Base-by-base conservation (phyloP, 352 stramenopile genomes). In the Elongisporangium prolatum region DNA sequence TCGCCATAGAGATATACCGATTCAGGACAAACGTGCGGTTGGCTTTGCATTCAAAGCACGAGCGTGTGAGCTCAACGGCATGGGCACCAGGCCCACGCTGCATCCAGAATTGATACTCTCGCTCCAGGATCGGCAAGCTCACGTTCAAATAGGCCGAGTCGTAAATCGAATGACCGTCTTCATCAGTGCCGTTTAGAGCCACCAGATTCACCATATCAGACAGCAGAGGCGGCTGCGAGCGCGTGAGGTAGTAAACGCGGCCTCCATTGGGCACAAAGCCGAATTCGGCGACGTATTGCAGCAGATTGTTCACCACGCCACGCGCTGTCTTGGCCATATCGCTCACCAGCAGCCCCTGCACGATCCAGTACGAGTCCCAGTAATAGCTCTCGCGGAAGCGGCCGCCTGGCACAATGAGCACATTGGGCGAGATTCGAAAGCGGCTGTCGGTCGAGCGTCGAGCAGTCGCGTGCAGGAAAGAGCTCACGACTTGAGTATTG, bases 331-430 rank as follows among this genome's bases (percentile, higher is more conserved):
- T 44, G 14, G 64, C 50, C 88, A 97, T 93, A 52, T 76, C 68
- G 60, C 84, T 94, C 9, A 93, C 80, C 37, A 97, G 65, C 5
- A 97, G 71, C 0, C 90, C 89, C 55, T 91, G 65, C 10, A 97
- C 79, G 54, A 97, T 97, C 91, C 91, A 98, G 69, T 92, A 97
- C 57, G 81, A 91, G 61, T 98, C 91, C 91, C 91, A 97, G 66
- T 97, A 97, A 72, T 97, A 98, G 44, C 71, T 88, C 67, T 98
- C 91, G 10, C 89, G 81, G 63, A 98, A 98, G n/a, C 91, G 77
- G 5, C 87, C 91, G 18, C 90, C 91, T 7, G 89, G 90, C 0
- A 97, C 82, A 48, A 97, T 88, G 40, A 97, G 61, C 22, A 93
- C 72, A 38, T 89, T 82, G 47, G 75, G 74, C 38, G 66, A 56